Evolutionary conservation across 352 stramenopile genomes (phyloP).

Genomic region (Globisporangium heterothallicum): DNA sequence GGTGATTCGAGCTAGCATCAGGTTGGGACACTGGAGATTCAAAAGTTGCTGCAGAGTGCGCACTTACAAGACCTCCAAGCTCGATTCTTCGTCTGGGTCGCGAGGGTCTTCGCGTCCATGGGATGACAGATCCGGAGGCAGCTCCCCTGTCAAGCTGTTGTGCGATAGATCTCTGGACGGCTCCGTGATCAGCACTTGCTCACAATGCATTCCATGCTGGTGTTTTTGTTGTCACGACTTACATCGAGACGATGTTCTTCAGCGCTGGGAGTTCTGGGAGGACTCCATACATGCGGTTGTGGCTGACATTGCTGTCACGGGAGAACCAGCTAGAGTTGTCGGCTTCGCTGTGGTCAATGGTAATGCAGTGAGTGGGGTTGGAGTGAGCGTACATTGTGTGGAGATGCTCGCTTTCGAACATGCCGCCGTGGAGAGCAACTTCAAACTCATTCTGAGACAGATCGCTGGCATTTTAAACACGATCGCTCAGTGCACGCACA

Average conservation of each 20-base stretch:
- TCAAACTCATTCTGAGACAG: conserved; percentile 41
- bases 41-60: background rate
- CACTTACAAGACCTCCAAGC: conserved; percentile 41
- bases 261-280: conserved; percentile 26
- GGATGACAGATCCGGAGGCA: conserved; percentile 28
- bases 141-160: conserved; percentile 37
- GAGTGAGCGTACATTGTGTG: conserved; percentile 35
- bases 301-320: conserved; percentile 48
- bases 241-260: conserved; percentile 37
- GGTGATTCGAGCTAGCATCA: background rate
- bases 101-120: conserved; percentile 43
- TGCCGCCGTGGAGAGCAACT: conserved; percentile 20
- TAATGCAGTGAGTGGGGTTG: too few species aligned
- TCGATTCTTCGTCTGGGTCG: conserved; percentile 46
- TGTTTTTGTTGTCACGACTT: too few species aligned
- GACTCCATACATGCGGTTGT: conserved; percentile 39
- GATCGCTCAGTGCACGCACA: too few species aligned
- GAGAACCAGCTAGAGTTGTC: background rate
- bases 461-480: conserved; percentile 20
- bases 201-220: too few species aligned
- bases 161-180: conserved; percentile 50
- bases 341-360: background rate
- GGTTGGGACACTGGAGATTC: background rate
- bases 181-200: too few species aligned
- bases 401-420: conserved; percentile 46